Base-by-base conservation (phyloP, 2,329 filamentous ascomycete genomes). In the Sporothrix pallida region DNA sequence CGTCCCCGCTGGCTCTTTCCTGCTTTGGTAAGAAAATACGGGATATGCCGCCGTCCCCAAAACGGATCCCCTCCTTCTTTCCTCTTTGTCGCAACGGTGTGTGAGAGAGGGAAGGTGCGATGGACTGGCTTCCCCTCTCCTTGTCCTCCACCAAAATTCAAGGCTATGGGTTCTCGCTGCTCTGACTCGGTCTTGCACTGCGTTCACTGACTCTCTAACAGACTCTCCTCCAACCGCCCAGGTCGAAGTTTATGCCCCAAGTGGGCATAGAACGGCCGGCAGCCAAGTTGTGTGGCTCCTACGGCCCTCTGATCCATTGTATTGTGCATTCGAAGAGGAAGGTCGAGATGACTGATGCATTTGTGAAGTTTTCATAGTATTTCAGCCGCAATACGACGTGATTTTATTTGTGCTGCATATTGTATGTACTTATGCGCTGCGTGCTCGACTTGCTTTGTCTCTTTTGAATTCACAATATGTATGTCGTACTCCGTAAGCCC, bases 1-100 rank as follows among this genome's bases (percentile, higher is more conserved):
- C 5, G 13, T 54, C 46, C 65, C 65, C 65, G 65, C 65, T 17
- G 5, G 46, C 26, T 69, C 48, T 56, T 56, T 44, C 48, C 67
- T 56, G 26, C 67, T 69, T 44, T 23, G 17, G 67, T 69, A 69
- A 56, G 46, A 69, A 69, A 37, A 20, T 23, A 54, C 67, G 67
- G 67, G 48, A 69, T 42, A 69, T 69, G 67, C 67, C 67, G 67
- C 67, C 20, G 15, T 1, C 48, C 26, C 63, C 23, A 52, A 68
- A 68, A 52, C 13, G 46, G 46, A n/a, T 1, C 23, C 48, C 8
- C 31, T 23, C 23, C n/a, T 52, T 23, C 10, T 20, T 54, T 31
- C 23, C n/a, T 52, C 12, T 26, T 20, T 54, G 15, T 56, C 65
- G 42, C 8, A 44, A 15, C 62, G 42, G 42, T 48, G 31, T 13